Conservation (phyloP, 192 early-diverging fungal species). For the Gonapodya prolifera region DNA sequence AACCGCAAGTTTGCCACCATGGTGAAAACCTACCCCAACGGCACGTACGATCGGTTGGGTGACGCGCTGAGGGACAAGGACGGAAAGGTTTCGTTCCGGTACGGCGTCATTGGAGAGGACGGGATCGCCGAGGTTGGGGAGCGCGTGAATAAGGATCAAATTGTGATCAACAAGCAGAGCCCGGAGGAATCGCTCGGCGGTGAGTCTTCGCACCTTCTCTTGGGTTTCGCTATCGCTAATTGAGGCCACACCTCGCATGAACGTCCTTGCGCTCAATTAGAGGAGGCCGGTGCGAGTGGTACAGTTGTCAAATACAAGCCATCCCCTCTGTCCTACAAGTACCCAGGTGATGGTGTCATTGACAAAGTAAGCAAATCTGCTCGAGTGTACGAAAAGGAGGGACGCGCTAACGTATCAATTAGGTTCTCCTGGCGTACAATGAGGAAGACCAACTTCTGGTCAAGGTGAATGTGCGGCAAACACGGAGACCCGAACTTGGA, state of each 20-base stretch:
- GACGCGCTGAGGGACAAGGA: slow-evolving; percentile 24
- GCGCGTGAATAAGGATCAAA: slow-evolving; percentile 49
- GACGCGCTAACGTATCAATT: neutral
- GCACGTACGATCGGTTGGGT: slow-evolving; percentile 65
- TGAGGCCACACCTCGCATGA: neutral
- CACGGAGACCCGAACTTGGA: slow-evolving; percentile 86
- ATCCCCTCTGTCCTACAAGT: slow-evolving; percentile 76
- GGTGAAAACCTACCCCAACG: slow-evolving; percentile 80
- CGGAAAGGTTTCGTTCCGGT: slow-evolving; percentile 24
- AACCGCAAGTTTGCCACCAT: slow-evolving; percentile 79
- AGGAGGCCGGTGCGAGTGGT: slow-evolving; percentile 30
- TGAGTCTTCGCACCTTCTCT: too few species aligned
- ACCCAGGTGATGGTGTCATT: slow-evolving; percentile 75
- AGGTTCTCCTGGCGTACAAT: slow-evolving; percentile 80
- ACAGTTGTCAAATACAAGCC: slow-evolving; percentile 47
- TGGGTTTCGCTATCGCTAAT: neutral
- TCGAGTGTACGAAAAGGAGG: slow-evolving; percentile 3
- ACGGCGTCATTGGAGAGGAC: slow-evolving; percentile 67
- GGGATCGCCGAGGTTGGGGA: slow-evolving; percentile 83
- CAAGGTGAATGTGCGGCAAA: slow-evolving; percentile 83
- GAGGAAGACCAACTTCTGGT: slow-evolving; percentile 84
- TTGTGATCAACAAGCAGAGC: slow-evolving; percentile 77
- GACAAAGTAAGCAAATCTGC: slow-evolving; percentile 48
- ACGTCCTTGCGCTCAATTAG: neutral
- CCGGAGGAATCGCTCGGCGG: slow-evolving; percentile 53